Conservation (phyloP, 2,329 filamentous ascomycete genomes). For the Triangularia verruculosa region DNA sequence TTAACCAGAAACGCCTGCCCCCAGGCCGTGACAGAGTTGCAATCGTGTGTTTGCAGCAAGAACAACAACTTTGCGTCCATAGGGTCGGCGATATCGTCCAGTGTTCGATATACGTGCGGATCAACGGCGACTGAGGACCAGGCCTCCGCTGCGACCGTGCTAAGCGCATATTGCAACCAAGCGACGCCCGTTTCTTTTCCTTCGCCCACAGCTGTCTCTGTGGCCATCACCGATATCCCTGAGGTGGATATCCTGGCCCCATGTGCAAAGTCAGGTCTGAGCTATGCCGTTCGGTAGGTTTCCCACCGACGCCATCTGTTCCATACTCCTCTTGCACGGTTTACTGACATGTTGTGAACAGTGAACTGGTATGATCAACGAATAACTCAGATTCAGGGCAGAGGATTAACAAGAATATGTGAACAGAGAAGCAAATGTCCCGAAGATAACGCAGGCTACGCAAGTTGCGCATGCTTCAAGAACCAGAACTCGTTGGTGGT, state of each 20-base stretch:
- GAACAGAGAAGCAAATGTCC: slow-evolving; percentile 25
- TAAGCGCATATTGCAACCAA: slow-evolving; percentile 50
- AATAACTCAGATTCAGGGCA: neutral
- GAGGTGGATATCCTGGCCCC: slow-evolving; percentile 42
- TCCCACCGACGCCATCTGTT: neutral
- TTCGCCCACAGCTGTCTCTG: slow-evolving; percentile 43
- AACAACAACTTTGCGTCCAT: slow-evolving; percentile 41
- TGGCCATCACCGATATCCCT: slow-evolving; percentile 51
- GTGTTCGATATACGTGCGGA: slow-evolving; percentile 44
- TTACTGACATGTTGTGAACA: neutral
- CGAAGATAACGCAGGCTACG: slow-evolving; percentile 33
- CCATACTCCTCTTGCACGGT: neutral
- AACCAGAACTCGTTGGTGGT: slow-evolving; percentile 45
- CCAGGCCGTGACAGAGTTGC: slow-evolving; percentile 42
- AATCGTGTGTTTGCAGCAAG: slow-evolving; percentile 53
- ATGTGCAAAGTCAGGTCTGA: slow-evolving; percentile 41
- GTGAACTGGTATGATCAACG: slow-evolving; percentile 14
- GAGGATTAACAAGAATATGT: neutral
- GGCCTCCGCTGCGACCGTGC: slow-evolving; percentile 44
- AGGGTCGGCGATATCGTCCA: slow-evolving; percentile 37
- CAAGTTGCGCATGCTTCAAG: slow-evolving; percentile 52
- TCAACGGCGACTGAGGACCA: slow-evolving; percentile 47
- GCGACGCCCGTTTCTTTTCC: slow-evolving; percentile 38
- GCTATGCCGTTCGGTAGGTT: slow-evolving; percentile 39
- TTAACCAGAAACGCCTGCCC: slow-evolving; percentile 45